These are phyloP conservation scores for Citrus maxima DNA, from an alignment of 345 rosid species.

Conservation along the genomic window DNA sequence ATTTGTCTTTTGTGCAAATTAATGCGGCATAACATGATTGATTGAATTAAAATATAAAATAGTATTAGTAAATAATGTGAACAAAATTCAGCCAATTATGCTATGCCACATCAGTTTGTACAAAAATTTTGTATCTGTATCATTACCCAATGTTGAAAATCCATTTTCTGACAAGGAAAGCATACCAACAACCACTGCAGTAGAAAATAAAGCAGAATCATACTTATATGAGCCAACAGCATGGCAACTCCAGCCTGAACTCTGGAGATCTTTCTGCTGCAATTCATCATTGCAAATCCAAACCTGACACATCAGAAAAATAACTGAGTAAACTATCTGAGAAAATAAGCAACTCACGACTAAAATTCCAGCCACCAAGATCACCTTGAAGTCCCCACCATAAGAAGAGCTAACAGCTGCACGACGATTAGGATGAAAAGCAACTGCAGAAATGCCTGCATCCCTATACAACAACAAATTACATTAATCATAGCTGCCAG, in stretches of 20 bases:
- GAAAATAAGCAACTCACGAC: neutral
- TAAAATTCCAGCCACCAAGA: neutral
- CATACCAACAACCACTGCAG: neutral
- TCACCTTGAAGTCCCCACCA: slow-evolving; percentile 96
- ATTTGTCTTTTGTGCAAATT: no score
- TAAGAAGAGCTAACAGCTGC: slow-evolving; percentile 84
- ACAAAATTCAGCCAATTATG: no score
- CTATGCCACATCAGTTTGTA: no score
- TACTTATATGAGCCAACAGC: slow-evolving; percentile 95
- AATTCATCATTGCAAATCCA: slow-evolving; percentile 61
- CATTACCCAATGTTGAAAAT: neutral
- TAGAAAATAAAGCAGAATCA: slow-evolving; percentile 13
- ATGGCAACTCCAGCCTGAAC: slow-evolving; percentile 80
- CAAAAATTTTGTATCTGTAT: no score
- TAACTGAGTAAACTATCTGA: neutral
- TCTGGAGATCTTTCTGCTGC: slow-evolving; percentile 36
- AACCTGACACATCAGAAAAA: slow-evolving; percentile 39
- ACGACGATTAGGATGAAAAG: slow-evolving; percentile 64
- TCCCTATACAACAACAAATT: slow-evolving; percentile 46
- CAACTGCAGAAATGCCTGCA: slow-evolving; percentile 70
- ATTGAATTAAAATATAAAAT: no score
- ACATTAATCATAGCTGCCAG: neutral
- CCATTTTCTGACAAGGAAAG: neutral
- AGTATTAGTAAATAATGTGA: no score
- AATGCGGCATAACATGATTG: no score